phyloP scores from a whole-genome alignment of 306 rosid species.

The Malus domestica region DNA sequence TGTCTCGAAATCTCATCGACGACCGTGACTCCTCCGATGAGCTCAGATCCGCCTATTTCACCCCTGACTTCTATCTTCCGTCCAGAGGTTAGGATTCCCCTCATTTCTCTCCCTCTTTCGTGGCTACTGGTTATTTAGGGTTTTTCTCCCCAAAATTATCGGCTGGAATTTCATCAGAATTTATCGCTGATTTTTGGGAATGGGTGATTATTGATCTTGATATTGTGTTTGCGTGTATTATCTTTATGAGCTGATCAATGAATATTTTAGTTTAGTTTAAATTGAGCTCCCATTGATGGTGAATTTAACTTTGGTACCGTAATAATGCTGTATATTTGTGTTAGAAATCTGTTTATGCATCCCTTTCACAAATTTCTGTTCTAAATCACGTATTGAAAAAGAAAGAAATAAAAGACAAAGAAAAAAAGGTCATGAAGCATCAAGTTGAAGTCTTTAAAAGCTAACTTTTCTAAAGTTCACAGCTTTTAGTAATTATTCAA shows the following conservation, averaged over 20 bases:
- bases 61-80: conserved; percentile 8
- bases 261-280: background rate
- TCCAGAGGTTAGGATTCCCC: conserved; percentile 27
- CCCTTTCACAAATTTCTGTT: background rate
- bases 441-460: background rate
- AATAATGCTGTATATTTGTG: background rate
- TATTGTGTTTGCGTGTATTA: background rate
- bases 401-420: background rate
- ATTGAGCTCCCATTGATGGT: background rate
- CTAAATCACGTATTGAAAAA: background rate
- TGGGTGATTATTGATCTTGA: background rate
- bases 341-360: background rate
- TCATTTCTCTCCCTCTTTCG: background rate
- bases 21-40: conserved; percentile 18
- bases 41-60: conserved; percentile 20
- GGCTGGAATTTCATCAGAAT: background rate
- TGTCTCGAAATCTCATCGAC: conserved; percentile 19
- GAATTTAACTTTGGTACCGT: background rate
- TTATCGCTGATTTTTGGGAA: background rate
- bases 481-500: background rate
- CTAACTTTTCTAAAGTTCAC: background rate
- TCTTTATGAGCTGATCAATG: background rate
- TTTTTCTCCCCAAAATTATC: background rate
- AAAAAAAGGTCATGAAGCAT: background rate
- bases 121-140: background rate